A percentile compares a stretch with the other conserved stretches of the same genome.
phyloP scores from a whole-genome alignment of 345 rosid species.

The Barbarea vulgaris region DNA sequence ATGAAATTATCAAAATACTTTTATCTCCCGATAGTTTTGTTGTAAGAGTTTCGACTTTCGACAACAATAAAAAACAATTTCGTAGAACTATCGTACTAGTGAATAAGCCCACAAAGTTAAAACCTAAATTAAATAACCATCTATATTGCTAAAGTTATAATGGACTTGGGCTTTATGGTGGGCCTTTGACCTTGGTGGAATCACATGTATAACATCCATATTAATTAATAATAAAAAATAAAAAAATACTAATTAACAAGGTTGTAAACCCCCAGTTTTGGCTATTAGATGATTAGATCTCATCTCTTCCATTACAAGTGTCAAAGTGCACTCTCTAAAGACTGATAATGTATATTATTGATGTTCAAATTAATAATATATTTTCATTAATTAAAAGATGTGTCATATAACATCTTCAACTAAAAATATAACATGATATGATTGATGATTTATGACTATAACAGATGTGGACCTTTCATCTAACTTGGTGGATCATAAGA shows the following conservation, averaged over 20 bases:
- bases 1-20: not conserved
- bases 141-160: slow-evolving; percentile 6
- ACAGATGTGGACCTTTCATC: slow-evolving; percentile 30
- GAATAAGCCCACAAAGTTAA: slow-evolving; percentile 20
- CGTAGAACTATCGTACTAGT: not conserved
- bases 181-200: slow-evolving; percentile 14
- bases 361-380: not conserved
- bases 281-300: not conserved
- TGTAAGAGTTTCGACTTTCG: not conserved
- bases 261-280: not conserved
- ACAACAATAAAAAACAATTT: not conserved
- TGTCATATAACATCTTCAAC: slow-evolving; percentile 10
- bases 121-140: slow-evolving; percentile 2
- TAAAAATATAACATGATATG: not conserved
- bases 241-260: not conserved
- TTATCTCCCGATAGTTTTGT: not conserved
- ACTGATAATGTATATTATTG: not conserved
- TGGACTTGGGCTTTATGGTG: slow-evolving; percentile 20
- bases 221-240: not conserved
- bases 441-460: slow-evolving; percentile 28
- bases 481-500: not conserved
- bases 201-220: slow-evolving; percentile 13
- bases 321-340: not conserved
- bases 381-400: not conserved
- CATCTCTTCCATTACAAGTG: not conserved